These are phyloP conservation scores for Microdochium nivale DNA, from an alignment of 2,329 filamentous ascomycete genomes.

Conservation along the genomic window DNA sequence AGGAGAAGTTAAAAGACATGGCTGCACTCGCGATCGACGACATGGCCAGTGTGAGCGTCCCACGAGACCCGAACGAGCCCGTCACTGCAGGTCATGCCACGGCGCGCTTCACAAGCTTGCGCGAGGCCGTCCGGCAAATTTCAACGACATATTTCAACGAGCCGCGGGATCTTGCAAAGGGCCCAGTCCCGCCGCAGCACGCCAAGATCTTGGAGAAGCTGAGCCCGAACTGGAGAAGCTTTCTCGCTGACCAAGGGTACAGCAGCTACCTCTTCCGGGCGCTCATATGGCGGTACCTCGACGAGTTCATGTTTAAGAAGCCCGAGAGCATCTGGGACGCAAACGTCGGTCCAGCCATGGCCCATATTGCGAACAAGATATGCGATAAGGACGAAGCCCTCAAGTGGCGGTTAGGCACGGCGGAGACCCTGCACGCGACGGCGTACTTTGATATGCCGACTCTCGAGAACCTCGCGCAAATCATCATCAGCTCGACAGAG, in stretches of 20 bases:
- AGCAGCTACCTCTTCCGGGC: slow-evolving; percentile 17
- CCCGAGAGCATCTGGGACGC: slow-evolving; percentile 14
- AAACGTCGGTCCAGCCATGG: slow-evolving; percentile 2
- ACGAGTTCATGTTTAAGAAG: slow-evolving; percentile 12
- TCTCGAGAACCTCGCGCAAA: slow-evolving; percentile 6
- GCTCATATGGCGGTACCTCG: slow-evolving; percentile 19
- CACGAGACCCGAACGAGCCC: not conserved
- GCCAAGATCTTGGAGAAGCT: slow-evolving; percentile 13
- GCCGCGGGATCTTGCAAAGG: slow-evolving; percentile 1
- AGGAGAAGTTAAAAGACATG: too few relatives aligned
- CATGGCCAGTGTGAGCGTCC: too few relatives aligned
- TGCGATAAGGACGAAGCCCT: slow-evolving; percentile 5
- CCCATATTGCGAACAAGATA: slow-evolving; percentile 4
- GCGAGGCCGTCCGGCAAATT: not conserved
- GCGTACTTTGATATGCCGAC: slow-evolving; percentile 9
- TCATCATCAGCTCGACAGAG: slow-evolving; percentile 9
- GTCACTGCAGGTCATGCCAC: not conserved
- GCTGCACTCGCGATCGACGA: too few relatives aligned
- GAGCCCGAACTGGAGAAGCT: slow-evolving; percentile 16
- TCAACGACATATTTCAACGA: slow-evolving; percentile 7
- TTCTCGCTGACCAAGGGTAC: slow-evolving; percentile 10
- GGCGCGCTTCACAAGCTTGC: not conserved
- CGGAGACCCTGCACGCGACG: slow-evolving; percentile 7
- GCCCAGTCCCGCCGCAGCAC: slow-evolving; percentile 7
- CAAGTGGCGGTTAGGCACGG: slow-evolving; percentile 15